phyloP scores from a whole-genome alignment of 2,329 filamentous ascomycete genomes.

The Fusarium devonianum region DNA sequence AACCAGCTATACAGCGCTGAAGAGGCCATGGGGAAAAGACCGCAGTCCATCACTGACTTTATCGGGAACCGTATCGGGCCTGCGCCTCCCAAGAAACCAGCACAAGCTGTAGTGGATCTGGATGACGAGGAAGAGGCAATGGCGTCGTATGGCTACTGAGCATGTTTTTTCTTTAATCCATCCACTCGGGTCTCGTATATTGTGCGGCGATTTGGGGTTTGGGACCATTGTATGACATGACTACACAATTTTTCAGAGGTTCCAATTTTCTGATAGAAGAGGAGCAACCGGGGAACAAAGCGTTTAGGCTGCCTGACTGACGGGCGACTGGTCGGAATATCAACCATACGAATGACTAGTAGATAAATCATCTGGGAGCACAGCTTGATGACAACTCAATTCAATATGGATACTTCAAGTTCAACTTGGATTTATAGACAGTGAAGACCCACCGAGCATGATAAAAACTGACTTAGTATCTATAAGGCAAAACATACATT shows the following conservation, averaged over 20 bases:
- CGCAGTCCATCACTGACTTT: conserved; percentile 50
- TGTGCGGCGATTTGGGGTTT: conserved; percentile 11
- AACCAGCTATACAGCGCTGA: conserved; percentile 79
- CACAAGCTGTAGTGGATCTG: conserved; percentile 40
- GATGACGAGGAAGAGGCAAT: conserved; percentile 61
- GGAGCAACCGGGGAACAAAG: conserved; percentile 14
- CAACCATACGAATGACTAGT: conserved; percentile 13
- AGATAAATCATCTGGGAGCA: conserved; percentile 27
- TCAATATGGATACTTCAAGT: too few species aligned
- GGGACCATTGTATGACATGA: conserved; percentile 23
- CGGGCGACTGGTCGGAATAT: conserved; percentile 19
- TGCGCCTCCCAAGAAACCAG: conserved; percentile 28
- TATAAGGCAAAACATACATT: too few species aligned
- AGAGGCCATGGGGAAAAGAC: conserved; percentile 50
- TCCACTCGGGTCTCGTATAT: neutral
- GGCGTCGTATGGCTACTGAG: conserved; percentile 54
- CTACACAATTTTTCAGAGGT: neutral
- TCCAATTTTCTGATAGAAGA: conserved; percentile 12
- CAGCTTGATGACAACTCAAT: conserved; percentile 26
- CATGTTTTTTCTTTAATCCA: neutral
- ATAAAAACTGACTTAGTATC: too few species aligned
- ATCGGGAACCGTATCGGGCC: conserved; percentile 46
- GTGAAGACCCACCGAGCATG: too few species aligned
- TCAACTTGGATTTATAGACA: too few species aligned
- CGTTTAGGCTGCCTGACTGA: conserved; percentile 14